Evolutionary conservation across 2,329 filamentous ascomycete genomes (phyloP), one percentile per base, ranked within the genome.

Genomic region (Paracoccidioides brasiliensis): DNA sequence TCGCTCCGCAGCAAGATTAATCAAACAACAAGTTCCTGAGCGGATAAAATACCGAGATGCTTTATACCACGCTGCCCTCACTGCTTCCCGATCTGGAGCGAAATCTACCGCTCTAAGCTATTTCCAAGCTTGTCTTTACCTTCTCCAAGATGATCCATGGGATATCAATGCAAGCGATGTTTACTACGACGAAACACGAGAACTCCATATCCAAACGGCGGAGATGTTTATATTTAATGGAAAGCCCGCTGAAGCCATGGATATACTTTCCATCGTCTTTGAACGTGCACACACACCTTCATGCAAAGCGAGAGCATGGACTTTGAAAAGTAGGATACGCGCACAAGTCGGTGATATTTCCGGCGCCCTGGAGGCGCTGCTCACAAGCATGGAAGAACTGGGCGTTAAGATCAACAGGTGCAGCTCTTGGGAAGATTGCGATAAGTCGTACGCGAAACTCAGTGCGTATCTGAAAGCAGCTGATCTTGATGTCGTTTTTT

Each of bases 71-170:
- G 88, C 88, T 61, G 91, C 88, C 1, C 83, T 86, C 58, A 80
- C 80, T 5, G 87, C 90, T 1, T 81, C 85, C 33, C 88, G 94
- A 65, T 90, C 86, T 53, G 90, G 90, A 14, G 90, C 90, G 2
- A 79, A 88, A 55, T 82, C 84, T 2, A 93, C 89, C 2, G 88
- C 89, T 0, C 80, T 89, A 6, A 88, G 85, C 67, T 95, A 90
- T 65, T 95, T 89, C 68, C 80, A 79, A 46, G 81, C 83, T 55
- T 90, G 88, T 51, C 78, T 95, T 48, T 77, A 78, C 8, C 77
- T 97, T n/a, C 76, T 97, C 12, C 90, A 95, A 66, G 76, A 84
- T 5, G 74, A 87, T 54, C 83, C 87, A 0, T 97, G 91, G 91
- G 76, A 80, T 44, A 83, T 86, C 35, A 76, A 75, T 5, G 69